Conservation (phyloP, 305 asterid species). For the Fraxinus floribunda region DNA sequence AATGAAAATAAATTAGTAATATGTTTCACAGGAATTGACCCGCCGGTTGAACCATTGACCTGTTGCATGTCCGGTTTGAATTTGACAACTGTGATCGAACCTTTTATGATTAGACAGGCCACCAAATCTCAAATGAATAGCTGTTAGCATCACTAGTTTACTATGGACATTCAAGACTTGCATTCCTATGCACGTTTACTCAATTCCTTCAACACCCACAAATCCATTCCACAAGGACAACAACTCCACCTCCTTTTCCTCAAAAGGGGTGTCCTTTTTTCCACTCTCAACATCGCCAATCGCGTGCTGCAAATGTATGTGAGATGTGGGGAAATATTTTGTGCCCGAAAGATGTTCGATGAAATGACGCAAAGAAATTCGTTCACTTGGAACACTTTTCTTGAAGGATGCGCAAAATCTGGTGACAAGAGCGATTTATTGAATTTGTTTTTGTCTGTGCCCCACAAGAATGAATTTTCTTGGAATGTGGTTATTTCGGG, state of each 20-base stretch:
- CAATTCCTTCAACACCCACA: constrained; percentile 43
- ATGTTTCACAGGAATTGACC: background rate
- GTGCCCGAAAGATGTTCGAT: constrained; percentile 62
- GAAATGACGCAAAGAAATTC: constrained; percentile 65
- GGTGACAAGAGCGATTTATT: constrained; percentile 36
- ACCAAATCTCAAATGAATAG: background rate
- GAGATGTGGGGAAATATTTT: constrained; percentile 50
- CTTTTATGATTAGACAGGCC: no score
- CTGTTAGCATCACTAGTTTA: background rate
- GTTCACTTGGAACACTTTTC: constrained; percentile 76
- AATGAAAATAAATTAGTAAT: background rate
- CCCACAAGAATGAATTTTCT: constrained; percentile 62
- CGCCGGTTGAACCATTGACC: background rate
- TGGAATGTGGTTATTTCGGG: constrained; percentile 71
- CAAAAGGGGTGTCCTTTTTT: constrained; percentile 58
- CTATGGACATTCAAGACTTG: constrained; percentile 46
- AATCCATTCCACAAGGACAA: constrained; percentile 42
- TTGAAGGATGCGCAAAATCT: constrained; percentile 65
- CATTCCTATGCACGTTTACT: constrained; percentile 58
- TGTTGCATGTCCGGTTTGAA: background rate
- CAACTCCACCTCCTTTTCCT: constrained; percentile 78
- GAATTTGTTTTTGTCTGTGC: constrained; percentile 49
- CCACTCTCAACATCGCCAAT: constrained; percentile 60
- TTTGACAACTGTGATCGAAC: background rate
- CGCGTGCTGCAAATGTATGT: constrained; percentile 79